Base-by-base conservation (phyloP, 345 rosid genomes). In the Combretum micranthum region DNA sequence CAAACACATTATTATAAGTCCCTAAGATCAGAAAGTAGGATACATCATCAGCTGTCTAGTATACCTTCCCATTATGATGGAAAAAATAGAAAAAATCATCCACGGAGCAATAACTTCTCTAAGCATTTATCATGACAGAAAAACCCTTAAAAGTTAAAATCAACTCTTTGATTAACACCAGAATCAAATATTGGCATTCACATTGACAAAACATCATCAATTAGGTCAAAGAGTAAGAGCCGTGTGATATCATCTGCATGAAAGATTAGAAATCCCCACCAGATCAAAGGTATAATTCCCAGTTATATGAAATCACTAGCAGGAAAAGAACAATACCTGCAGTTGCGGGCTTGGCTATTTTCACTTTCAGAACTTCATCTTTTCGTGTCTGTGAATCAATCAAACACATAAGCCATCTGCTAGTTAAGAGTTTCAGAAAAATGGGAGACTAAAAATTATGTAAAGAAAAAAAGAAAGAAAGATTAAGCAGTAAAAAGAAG, bases 291-390 rank as follows among this genome's bases (percentile, higher is more conserved):
- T 7, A 47, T 43, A 11, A 48, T 39, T 44, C 52, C 57, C n/a
- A n/a, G n/a, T n/a, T 45, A 17, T 9, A 19, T 51, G 16, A 18
- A 43, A 43, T 21, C 7, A 39, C 39, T 11, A 53, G 53, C 15
- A 53, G 44, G 44, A 46, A 20, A 55, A 53, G 0, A 3, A 59
- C 47, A 47, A 54, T 71, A 91, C 98, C 98, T 75, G 96, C 82
- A 52, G 97, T 84, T 53, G 73, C 65, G 20, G 99, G 89, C 79
- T 84, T 93, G 32, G 97, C 91, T 42, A 84, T 72, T 69, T 83
- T 93, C 44, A 86, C 65, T 65, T 79, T 82, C 44, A 69, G 49
- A 42, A 79, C 84, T 63, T 83, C 71, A 75, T 75, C 83, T 42
- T 76, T 64, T 53, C 64, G 58, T 50, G 89, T 83, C 96, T 91